These are phyloP conservation scores for Penstemon davidsonii DNA, from an alignment of 257 asterid species.

Conservation along the genomic window DNA sequence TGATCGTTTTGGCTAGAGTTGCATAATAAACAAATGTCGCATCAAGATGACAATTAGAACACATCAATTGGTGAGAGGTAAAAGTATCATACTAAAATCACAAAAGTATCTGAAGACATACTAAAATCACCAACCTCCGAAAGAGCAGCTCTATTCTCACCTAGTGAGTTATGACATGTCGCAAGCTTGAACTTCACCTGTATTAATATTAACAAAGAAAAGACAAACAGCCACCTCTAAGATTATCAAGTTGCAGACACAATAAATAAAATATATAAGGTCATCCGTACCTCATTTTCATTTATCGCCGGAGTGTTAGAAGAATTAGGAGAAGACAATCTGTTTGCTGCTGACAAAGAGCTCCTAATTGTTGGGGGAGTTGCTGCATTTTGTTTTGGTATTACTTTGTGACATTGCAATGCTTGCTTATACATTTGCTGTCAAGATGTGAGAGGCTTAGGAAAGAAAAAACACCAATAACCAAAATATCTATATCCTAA, in stretches of 20 bases:
- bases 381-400: constrained; percentile 63
- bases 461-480: not conserved
- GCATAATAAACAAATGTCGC: constrained; percentile 18
- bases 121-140: constrained; percentile 59
- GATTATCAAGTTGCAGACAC: constrained; percentile 7
- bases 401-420: constrained; percentile 63
- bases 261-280: not conserved
- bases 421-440: constrained; percentile 89
- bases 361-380: constrained; percentile 56
- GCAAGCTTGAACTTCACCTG: constrained; percentile 95
- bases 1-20: constrained; percentile 5
- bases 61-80: not conserved
- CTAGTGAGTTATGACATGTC: constrained; percentile 63
- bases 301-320: constrained; percentile 58
- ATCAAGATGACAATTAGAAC: constrained; percentile 10
- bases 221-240: constrained; percentile 10
- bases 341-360: constrained; percentile 56
- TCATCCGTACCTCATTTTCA: constrained; percentile 74
- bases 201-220: constrained; percentile 23
- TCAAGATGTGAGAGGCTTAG: constrained; percentile 21
- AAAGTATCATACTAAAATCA: too few species aligned
- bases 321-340: constrained; percentile 84
- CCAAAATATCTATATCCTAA: not conserved
- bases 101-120: constrained; percentile 1
- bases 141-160: constrained; percentile 78